phyloP scores from a whole-genome alignment of 345 rosid genomes.

The Atalantia buxifolia region DNA sequence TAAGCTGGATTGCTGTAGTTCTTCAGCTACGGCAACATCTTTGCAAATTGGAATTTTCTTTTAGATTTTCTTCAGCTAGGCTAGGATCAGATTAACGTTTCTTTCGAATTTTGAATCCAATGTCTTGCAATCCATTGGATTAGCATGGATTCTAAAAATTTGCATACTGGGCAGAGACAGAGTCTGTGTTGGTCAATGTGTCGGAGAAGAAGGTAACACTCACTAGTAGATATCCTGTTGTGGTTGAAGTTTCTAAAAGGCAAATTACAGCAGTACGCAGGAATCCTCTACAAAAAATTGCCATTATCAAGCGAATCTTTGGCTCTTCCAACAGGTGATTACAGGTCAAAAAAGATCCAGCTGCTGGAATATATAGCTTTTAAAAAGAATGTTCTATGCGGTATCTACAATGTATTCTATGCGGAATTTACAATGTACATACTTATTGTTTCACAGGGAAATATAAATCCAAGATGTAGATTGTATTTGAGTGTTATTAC shows the following conservation, averaged over 20 bases:
- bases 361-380: not conserved
- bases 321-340: slow-evolving; percentile 32
- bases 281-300: slow-evolving; percentile 45
- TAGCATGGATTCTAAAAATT: not conserved
- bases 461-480: not conserved
- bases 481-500: not conserved
- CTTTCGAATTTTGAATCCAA: too few relatives aligned
- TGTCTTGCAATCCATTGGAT: not conserved
- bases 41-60: not conserved
- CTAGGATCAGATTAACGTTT: too few relatives aligned
- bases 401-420: too few relatives aligned
- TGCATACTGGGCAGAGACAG: slow-evolving; percentile 51
- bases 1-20: not conserved
- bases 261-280: slow-evolving; percentile 30
- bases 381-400: not conserved
- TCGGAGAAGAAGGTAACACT: slow-evolving; percentile 76
- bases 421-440: slow-evolving; percentile 10
- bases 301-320: slow-evolving; percentile 50
- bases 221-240: slow-evolving; percentile 55
- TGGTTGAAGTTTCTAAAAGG: slow-evolving; percentile 22
- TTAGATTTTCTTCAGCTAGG: too few relatives aligned
- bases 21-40: not conserved
- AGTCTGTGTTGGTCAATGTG: slow-evolving; percentile 59
- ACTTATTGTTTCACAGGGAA: not conserved
- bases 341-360: not conserved